Conservation (phyloP, 352 stramenopile genomes). For the Thraustochytrium striatum region DNA sequence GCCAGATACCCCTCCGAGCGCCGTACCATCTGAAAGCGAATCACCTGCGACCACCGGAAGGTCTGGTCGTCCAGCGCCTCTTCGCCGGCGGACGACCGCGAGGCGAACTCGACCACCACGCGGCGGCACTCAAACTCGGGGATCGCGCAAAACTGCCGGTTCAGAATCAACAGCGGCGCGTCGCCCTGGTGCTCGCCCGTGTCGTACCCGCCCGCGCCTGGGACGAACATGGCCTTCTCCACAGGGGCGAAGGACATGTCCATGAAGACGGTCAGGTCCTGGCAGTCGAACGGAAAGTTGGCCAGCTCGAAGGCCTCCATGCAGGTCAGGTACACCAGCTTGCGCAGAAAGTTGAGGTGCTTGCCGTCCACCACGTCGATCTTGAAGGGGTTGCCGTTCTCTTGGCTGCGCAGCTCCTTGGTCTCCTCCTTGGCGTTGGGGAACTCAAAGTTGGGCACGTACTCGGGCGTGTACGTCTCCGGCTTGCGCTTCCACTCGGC, state of each 20-base stretch:
- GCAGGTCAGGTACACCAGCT: slow-evolving; percentile 34
- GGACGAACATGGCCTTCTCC: slow-evolving; percentile 44
- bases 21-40: slow-evolving; percentile 31
- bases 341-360: slow-evolving; percentile 18
- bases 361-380: slow-evolving; percentile 41
- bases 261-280: slow-evolving; percentile 40
- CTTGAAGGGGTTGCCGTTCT: slow-evolving; percentile 46
- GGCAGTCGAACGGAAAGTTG: slow-evolving; percentile 34
- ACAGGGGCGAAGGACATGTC: slow-evolving; percentile 30
- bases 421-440: slow-evolving; percentile 42
- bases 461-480: neutral
- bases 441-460: slow-evolving; percentile 37
- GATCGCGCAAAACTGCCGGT: slow-evolving; percentile 31
- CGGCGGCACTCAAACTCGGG: slow-evolving; percentile 8
- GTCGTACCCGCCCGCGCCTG: neutral
- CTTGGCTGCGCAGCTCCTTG: slow-evolving; percentile 24
- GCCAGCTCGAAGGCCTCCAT: slow-evolving; percentile 30
- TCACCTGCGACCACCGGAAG: slow-evolving; percentile 33
- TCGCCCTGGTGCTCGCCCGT: neutral
- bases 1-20: slow-evolving; percentile 14
- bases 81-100: neutral
- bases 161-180: slow-evolving; percentile 10
- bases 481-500: neutral
- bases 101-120: slow-evolving; percentile 40
- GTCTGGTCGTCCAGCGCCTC: slow-evolving; percentile 23